Conservation (phyloP, 306 rosid genomes). For the Ziziphus jujuba region DNA sequence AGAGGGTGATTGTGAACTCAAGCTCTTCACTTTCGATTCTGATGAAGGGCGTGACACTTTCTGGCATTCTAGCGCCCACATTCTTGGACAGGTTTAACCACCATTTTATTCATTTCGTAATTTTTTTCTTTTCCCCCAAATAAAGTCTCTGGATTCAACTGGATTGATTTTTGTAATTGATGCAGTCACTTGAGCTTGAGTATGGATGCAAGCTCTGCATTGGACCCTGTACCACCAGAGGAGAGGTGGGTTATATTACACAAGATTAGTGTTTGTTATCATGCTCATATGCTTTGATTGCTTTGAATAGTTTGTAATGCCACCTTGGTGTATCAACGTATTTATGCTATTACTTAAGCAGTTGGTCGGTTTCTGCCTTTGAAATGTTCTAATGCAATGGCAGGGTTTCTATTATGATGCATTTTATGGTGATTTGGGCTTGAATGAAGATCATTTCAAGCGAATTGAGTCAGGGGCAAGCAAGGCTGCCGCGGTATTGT, state of each 20-base stretch:
- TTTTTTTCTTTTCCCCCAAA: background rate
- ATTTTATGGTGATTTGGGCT: constrained; percentile 80
- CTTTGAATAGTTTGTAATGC: background rate
- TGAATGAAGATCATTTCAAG: constrained; percentile 92
- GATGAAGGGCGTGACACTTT: constrained; percentile 94
- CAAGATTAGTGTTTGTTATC: background rate
- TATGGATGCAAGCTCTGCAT: constrained; percentile 97
- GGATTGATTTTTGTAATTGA: constrained; percentile 9
- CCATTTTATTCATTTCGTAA: background rate
- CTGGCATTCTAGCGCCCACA: constrained; percentile 99
- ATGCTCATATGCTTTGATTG: background rate
- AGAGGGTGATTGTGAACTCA: constrained; percentile 66
- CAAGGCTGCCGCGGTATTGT: constrained; percentile 75
- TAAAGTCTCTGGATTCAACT: background rate
- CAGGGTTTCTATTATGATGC: constrained; percentile 98
- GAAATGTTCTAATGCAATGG: constrained; percentile 23
- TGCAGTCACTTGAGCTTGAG: constrained; percentile 74
- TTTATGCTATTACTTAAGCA: background rate
- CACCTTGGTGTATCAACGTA: background rate
- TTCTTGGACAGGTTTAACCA: constrained; percentile 74
- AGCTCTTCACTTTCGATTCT: constrained; percentile 64
- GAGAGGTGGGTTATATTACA: constrained; percentile 57
- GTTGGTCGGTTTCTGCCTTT: background rate
- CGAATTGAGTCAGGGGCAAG: constrained; percentile 59
- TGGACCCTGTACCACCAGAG: constrained; percentile 97